Evolutionary conservation across 176 grass and related monocot genomes (phyloP).

Genomic region (Aegilops bicornis): DNA sequence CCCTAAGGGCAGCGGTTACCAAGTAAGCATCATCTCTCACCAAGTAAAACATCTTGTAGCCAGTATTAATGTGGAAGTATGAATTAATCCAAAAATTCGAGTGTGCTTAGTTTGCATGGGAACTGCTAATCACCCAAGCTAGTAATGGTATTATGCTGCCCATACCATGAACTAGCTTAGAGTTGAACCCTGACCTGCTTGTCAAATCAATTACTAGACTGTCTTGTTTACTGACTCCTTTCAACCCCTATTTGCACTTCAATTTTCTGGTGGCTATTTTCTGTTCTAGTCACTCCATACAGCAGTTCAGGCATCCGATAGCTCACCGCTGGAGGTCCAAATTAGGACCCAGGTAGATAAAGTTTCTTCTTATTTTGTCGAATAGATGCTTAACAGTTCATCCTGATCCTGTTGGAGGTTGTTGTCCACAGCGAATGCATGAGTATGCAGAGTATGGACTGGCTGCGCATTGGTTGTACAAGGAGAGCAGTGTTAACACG

Average conservation of each 20-base stretch:
- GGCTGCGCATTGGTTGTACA: slow-evolving; percentile 98
- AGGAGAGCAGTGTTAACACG: slow-evolving; percentile 68
- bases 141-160: background rate
- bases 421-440: slow-evolving; percentile 76
- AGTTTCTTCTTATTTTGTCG: background rate
- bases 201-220: background rate
- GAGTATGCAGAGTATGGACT: slow-evolving; percentile 90
- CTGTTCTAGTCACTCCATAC: slow-evolving; percentile 88
- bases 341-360: slow-evolving; percentile 86
- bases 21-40: slow-evolving; percentile 61
- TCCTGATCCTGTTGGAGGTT: slow-evolving; percentile 39
- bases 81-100: slow-evolving; percentile 17
- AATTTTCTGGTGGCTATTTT: slow-evolving; percentile 31
- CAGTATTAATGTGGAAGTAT: background rate
- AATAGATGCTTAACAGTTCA: slow-evolving; percentile 25
- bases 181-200: slow-evolving; percentile 34
- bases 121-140: background rate
- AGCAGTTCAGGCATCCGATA: slow-evolving; percentile 85
- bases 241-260: background rate
- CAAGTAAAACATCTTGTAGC: slow-evolving; percentile 18
- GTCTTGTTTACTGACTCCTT: slow-evolving; percentile 13
- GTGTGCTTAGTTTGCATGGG: slow-evolving; percentile 5
- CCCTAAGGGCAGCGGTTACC: slow-evolving; percentile 97
- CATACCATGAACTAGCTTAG: slow-evolving; percentile 18
- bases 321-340: slow-evolving; percentile 86